These are phyloP conservation scores for Diaporthe ampelina DNA, from an alignment of 2,329 filamentous ascomycete genomes.

Conservation along the genomic window DNA sequence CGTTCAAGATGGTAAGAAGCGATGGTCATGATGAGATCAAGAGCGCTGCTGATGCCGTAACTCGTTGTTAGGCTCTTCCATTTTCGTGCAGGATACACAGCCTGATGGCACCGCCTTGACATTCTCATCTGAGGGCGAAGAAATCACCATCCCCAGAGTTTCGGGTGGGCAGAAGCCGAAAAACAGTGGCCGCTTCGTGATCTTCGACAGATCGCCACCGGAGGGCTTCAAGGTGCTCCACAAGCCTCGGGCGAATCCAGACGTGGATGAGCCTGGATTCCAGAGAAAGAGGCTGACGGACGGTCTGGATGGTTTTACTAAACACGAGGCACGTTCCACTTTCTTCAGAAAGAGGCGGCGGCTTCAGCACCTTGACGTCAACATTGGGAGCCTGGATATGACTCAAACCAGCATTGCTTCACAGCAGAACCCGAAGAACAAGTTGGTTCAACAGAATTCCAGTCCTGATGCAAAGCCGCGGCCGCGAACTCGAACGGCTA, in stretches of 20 bases:
- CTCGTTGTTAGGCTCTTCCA: neutral
- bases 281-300: constrained; percentile 24
- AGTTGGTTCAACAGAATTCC: neutral
- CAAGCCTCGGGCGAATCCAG: constrained; percentile 27
- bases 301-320: constrained; percentile 40
- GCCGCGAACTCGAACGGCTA: neutral
- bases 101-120: neutral
- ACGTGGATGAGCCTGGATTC: neutral
- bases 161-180: constrained; percentile 8
- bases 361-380: constrained; percentile 11
- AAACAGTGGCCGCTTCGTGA: constrained; percentile 39
- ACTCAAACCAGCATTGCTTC: constrained; percentile 40
- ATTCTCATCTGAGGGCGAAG: neutral
- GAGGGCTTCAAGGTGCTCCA: constrained; percentile 45
- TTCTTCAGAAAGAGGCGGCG: constrained; percentile 22
- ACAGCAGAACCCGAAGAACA: constrained; percentile 29
- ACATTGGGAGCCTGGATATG: constrained; percentile 44
- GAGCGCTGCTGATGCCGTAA: neutral
- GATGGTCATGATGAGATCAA: neutral
- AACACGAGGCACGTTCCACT: constrained; percentile 33
- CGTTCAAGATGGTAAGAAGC: constrained; percentile 17
- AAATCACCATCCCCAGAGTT: neutral
- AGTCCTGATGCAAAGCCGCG: constrained; percentile 36
- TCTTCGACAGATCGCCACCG: constrained; percentile 43
- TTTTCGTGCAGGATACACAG: neutral